Base-by-base conservation (phyloP, 805 yeast species). In the Kluyveromyces starmeri region DNA sequence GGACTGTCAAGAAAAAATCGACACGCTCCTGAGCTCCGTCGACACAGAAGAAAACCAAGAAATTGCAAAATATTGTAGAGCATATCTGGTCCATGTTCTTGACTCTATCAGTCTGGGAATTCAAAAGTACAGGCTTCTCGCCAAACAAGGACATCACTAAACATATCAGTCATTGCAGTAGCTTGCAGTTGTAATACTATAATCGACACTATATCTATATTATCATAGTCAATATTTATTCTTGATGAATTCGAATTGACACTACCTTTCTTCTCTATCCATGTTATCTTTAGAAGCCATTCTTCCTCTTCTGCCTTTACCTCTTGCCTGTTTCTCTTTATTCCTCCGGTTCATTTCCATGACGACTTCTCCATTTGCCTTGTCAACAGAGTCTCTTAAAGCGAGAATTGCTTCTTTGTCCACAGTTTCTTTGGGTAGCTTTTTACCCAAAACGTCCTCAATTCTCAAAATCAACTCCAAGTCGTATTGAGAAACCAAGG, bases 401-500 rank as follows among this genome's bases (percentile, higher is more conserved):
- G 85, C 74, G 52, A 78, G 66, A 40, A 89, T 83, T 5, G 78
- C 81, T 44, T 77, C 82, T 48, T 73, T 81, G 34, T 85, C 79
- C 2, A 88, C 81, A 4, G 75, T 70, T 34, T 85, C 94, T 57
- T 83, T 88, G 4, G 88, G 88, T 37, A 92, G 65, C 53, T 82
- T 85, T 67, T 78, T 82, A n/a, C 65, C 71, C 35, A 92, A 71
- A 7, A 82, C 96, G 35, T 78, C 78, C 58, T 92, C 98, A 34
- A 92, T 88, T 52, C 96, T 70, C 44, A 86, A 64, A 51, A 84
- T 83, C 48, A 86, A 64, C 58, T 88, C 96, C 41, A 92, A 66
- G 58, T 92, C 98, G 55, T 92, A 92, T 58, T 92, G 98, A 0
- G 97, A 88, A 20, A 86, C 94, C 38, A 88, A 64, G 2, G 95